Base-by-base conservation (phyloP, 495 filamentous ascomycete genomes). In the Penicillium coffeae region DNA sequence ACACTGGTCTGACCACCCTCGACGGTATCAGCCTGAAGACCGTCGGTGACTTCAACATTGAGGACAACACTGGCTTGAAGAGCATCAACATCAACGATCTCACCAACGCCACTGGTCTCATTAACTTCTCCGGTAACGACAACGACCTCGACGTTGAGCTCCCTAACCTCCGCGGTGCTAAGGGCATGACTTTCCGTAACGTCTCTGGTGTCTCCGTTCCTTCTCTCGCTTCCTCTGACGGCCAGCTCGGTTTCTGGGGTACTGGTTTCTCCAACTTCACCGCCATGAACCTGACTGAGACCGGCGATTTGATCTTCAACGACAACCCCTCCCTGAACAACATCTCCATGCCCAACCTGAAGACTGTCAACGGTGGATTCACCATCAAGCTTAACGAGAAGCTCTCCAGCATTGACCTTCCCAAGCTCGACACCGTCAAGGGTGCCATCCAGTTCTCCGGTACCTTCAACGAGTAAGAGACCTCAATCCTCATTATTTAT, bases 381-480 rank as follows among this genome's bases (percentile, higher is more conserved):
- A 77, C 84, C 50, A 81, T 97, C 60, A 83, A 85, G 64, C 94
- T 94, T 77, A 96, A 96, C 81, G 88, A 90, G 38, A 68, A 74
- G 40, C 76, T 96, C 10, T 48, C 55, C 42, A 60, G 66, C 48
- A 76, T 96, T 22, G 78, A 76, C 38, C 87, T 97, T 75, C 73
- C 78, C 32, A 59, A 71, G 36, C 77, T 98, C 18, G 58, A 77
- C 50, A 75, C 64, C n/a, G 78, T 97, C 38, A 78, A 76, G 52
- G 93, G 92, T 70, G 92, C 91, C 50, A 73, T 99, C 67, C 88
- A 95, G 74, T 82, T 96, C 70, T 82, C 81, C 58, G 93, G 93
- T 60, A 84, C 80, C 71, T 94, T 96, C 68, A 79, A 80, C 42
- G 73, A 80, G 87, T 96, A 77, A 76, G 90, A 81, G 38, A 37